Evolutionary conservation across 495 filamentous ascomycete species (phyloP), one percentile per base, ranked within the genome.

Genomic region (Penicillium coprophilum): DNA sequence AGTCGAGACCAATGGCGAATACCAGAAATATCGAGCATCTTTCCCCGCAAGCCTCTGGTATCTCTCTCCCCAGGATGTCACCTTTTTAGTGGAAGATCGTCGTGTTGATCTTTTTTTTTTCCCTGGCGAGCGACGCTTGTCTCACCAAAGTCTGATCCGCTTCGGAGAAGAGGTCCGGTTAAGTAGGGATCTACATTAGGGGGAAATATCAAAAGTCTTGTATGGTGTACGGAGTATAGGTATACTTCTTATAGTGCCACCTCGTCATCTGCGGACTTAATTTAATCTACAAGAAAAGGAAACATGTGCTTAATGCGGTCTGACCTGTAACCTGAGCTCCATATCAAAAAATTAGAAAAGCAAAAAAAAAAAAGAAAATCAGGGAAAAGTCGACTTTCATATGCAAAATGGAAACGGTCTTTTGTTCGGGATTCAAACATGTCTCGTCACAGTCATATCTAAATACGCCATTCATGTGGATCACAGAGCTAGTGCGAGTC

Each of bases 401-500:
- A 7, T 36, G 30, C 1, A 31, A 31, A 31, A 31, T 11, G 1
- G 30, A 31, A 20, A 20, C 46, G 36, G 2, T 4, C 24, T 51
- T 46, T n/a, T 40, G 32, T 46, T n/a, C 39, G 32, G 11, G 30
- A 43, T 21, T 43, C 27, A 34, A 23, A 19, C 53, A 31, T 55
- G 11, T 56, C 53, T 49, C 45, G 23, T 49, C 53, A 55, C 20
- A 27, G 9, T 54, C 51, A 11, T 38, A 38, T 53, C 13, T 44
- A 53, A 23, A 27, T 43, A 38, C 27, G 32, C 20, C 17, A 38
- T 21, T 39, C 48, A 19, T 28, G 32, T 28, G 20, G 30, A 49
- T 59, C 55, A 68, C 49, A 70, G 48, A 46, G 52, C 63, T 56
- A 70, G 39, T 5, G 61, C 65, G 36, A 68, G 52, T 39, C 67